Evolutionary conservation across 345 rosid genomes (phyloP).

Genomic region (Gossypium bickii): DNA sequence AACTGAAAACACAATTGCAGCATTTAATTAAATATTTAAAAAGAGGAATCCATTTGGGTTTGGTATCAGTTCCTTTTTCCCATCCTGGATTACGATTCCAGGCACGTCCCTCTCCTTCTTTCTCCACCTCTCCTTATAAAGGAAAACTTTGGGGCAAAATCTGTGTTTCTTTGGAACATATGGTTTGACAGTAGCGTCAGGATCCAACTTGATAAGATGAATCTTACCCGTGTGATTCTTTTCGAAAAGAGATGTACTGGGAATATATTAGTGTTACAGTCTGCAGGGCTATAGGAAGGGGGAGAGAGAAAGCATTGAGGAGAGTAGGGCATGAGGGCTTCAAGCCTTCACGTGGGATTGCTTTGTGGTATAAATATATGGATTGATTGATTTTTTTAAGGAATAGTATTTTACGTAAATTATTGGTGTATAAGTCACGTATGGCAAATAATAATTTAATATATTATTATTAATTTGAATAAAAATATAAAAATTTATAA

Average conservation of each 20-base stretch:
- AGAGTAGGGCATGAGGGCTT: neutral
- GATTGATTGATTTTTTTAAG: neutral
- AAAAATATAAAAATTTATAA: too few species aligned
- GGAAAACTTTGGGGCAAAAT: neutral
- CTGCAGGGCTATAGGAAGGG: neutral
- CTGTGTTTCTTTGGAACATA: neutral
- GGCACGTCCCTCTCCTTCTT: neutral
- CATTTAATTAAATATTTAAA: neutral
- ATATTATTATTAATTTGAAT: too few species aligned
- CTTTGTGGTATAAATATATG: neutral
- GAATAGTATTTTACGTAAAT: too few species aligned
- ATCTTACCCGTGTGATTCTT: conserved; percentile 7
- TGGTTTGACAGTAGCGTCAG: neutral
- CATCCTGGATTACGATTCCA: neutral
- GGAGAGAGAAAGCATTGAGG: too few species aligned
- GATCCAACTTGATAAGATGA: neutral
- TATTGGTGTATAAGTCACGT: too few species aligned
- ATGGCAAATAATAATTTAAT: too few species aligned
- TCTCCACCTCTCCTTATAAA: neutral
- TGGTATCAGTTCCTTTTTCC: neutral
- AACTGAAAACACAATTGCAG: conserved; percentile 7
- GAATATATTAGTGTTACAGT: neutral
- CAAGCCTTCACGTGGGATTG: conserved; percentile 1
- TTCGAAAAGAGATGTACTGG: neutral
- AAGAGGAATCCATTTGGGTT: neutral